Base-by-base conservation (phyloP, 371 early-diverging fungal genomes). In the Syncephalastrum contaminatum region DNA sequence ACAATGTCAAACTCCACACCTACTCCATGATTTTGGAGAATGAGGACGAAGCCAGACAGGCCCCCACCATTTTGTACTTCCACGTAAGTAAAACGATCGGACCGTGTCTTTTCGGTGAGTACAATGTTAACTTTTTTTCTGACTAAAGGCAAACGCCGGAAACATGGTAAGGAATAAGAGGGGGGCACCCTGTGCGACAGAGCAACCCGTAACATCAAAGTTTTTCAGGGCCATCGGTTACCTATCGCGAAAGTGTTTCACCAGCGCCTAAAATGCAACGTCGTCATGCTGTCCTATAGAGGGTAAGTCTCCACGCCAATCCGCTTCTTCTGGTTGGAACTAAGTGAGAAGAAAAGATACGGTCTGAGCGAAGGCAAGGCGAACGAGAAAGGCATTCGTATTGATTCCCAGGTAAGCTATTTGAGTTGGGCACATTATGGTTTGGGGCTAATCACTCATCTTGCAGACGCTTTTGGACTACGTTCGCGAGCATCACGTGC, bases 281-380 rank as follows among this genome's bases (percentile, higher is more conserved):
- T 98, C 14, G 88, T 94, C 47, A 92, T 97, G 94, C 73, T 97
- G 14, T 95, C 95, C 10, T 98, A 98, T 56, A 80, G 98, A 64
- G 97, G 98, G 84, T 87, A 81, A 67, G 58, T 16, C 27, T 15
- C 13, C 22, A 42, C 21, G 18, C 25, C 39, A 21, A 59, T 24
- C 51, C 48, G n/a, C 46, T 15, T 13, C 21, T n/a, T 41, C 27
- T 54, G 24, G 16, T 4, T 40, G 16, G 1, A 21, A 39, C 56
- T 14, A 16, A 10, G 14, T 40, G 10, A 27, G 2, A 44, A 25
- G 2, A 30, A 13, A 62, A 88, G 88, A 10, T 97, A 98, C 73
- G 98, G 97, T 2, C 65, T 83, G 36, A 90, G 92, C 53, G 92
- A 95, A 57, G 97, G 97, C 3, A 75, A 69, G 20, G 88, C 97